Base-by-base conservation (phyloP, 768 basidiomycete genomes). In the Candolleomyces efflorescens region DNA sequence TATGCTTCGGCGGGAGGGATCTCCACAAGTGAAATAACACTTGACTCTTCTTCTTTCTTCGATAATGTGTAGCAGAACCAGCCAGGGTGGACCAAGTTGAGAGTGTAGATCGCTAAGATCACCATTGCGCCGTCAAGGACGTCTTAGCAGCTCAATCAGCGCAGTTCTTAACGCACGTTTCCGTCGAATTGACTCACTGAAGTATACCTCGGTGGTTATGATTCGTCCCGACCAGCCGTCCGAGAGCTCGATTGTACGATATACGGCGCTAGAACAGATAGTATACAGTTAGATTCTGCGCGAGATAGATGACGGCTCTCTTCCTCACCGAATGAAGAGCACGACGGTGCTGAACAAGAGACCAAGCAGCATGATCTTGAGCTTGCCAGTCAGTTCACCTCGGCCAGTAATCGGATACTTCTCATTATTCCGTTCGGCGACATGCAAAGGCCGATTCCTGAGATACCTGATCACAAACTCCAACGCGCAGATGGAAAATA, bases 181-280 rank as follows among this genome's bases (percentile, higher is more conserved):
- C 15, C 9, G 17, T 36, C 18, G 43, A n/a, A 55, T 49, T 26
- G 32, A 60, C 70, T 32, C 43, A 68, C 70, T 69, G 62, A 71
- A 71, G 41, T 66, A 80, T 4, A 78, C 53, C 62, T 86, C 67
- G 0, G 78, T 82, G 1, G 67, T 63, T 53, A 82, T 82, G 54
- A 85, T 72, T 17, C 70, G 66, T 9, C 83, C 82, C 23, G 63
- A 65, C 81, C 82, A 84, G 0, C 82, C 80, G 56, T 79, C 76
- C 10, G 71, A 60, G 0, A 84, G 71, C 67, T 83, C 82, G 57
- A 81, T 73, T 3, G 75, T 78, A 54, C 82, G 78, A 63, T 84
- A 84, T 2, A 84, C 65, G 20, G 78, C 72, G 32, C 80, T 83
- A 55, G 27, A 17, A 5, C 18, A n/a, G 6, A n/a, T 12, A 60